Percentiles rank a stretch among this genome's conserved stretches.
Evolutionary conservation across 1,139 yeast genomes (phyloP).

Genomic region (Yamadazyma membranifaciens): DNA sequence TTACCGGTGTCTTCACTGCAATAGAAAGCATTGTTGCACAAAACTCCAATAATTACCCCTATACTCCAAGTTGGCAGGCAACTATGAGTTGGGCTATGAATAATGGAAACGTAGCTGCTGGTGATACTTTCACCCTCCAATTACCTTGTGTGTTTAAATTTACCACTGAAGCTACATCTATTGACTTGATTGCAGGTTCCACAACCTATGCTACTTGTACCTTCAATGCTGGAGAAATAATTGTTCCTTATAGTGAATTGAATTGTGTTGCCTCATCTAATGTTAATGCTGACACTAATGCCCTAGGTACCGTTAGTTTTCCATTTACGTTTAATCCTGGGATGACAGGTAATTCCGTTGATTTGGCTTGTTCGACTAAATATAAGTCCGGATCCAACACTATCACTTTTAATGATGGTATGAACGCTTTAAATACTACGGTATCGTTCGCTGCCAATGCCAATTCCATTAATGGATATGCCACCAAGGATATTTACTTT

Average conservation of each 20-base stretch:
- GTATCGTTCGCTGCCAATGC: conserved; percentile 3
- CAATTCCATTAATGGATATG: not conserved
- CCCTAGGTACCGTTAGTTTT: conserved; percentile 23
- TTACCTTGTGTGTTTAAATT: conserved; percentile 34
- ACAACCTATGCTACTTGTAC: conserved; percentile 27
- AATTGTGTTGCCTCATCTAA: conserved; percentile 22
- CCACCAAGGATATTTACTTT: conserved; percentile 6
- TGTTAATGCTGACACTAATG: conserved; percentile 15
- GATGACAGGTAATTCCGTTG: conserved; percentile 17
- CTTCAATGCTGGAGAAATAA: conserved; percentile 21
- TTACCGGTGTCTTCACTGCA: conserved; percentile 7
- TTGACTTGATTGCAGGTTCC: conserved; percentile 19
- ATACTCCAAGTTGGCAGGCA: conserved; percentile 25
- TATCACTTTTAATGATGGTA: conserved; percentile 29
- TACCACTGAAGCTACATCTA: conserved; percentile 17
- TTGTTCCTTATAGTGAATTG: conserved; percentile 23
- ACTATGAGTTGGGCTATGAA: conserved; percentile 24
- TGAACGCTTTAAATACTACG: conserved; percentile 15
- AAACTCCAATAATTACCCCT: conserved; percentile 11
- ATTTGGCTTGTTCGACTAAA: conserved; percentile 19
- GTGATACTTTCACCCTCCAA: conserved; percentile 31
- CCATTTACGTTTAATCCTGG: conserved; percentile 31
- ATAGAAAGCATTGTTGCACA: not conserved
- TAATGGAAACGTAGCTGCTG: conserved; percentile 20
- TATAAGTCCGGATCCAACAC: conserved; percentile 25